phyloP scores from a whole-genome alignment of 768 basidiomycete species.

The Suillus plorans region DNA sequence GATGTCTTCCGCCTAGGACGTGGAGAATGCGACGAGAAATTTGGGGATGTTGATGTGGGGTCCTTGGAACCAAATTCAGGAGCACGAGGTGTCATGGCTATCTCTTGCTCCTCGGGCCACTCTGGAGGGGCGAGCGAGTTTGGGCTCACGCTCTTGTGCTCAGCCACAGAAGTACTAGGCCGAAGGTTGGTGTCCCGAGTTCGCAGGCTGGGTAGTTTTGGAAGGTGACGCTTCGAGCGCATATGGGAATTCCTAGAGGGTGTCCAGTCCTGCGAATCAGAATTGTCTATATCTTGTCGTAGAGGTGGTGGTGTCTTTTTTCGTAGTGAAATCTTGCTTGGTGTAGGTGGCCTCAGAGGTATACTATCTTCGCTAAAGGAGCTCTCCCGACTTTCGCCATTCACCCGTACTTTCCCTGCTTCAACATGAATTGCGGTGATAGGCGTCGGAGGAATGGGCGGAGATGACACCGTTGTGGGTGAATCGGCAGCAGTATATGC shows the following conservation, averaged over 20 bases:
- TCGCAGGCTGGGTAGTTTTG: slow-evolving; percentile 48
- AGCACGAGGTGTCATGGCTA: slow-evolving; percentile 56
- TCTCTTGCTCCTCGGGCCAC: slow-evolving; percentile 53
- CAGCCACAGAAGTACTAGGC: slow-evolving; percentile 19
- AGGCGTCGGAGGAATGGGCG: slow-evolving; percentile 41
- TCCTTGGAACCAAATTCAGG: slow-evolving; percentile 43
- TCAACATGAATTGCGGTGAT: slow-evolving; percentile 23
- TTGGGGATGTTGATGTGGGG: slow-evolving; percentile 27
- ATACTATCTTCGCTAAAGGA: slow-evolving; percentile 22
- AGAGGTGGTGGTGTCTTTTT: slow-evolving; percentile 39
- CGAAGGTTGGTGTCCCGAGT: slow-evolving; percentile 34
- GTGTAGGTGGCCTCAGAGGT: slow-evolving; percentile 28
- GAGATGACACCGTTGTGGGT: slow-evolving; percentile 37
- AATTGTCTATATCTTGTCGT: slow-evolving; percentile 36
- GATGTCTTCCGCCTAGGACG: slow-evolving; percentile 29
- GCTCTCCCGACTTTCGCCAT: slow-evolving; percentile 29
- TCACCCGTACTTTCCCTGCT: slow-evolving; percentile 28
- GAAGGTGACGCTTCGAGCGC: slow-evolving; percentile 52
- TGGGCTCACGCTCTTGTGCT: slow-evolving; percentile 42
- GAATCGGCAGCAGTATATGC: slow-evolving; percentile 37
- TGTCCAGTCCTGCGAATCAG: slow-evolving; percentile 43
- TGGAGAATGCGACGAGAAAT: slow-evolving; percentile 23
- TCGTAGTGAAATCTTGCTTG: slow-evolving; percentile 31
- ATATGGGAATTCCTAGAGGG: slow-evolving; percentile 42
- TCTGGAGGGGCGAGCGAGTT: slow-evolving; percentile 48